Evolutionary conservation across 176 grass and related monocot species (phyloP).

Genomic region (Canna indica): DNA sequence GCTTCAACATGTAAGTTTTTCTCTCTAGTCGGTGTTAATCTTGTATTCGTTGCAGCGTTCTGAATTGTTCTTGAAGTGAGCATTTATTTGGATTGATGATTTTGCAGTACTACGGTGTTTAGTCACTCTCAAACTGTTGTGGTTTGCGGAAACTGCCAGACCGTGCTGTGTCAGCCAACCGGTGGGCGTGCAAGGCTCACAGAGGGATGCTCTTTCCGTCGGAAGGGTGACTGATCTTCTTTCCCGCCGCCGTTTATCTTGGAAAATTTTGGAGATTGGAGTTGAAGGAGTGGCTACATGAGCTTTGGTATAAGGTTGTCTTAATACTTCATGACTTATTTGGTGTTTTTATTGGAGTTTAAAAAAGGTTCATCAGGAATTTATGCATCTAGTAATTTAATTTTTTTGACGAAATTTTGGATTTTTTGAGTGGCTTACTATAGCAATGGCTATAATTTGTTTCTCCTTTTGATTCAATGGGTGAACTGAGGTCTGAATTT

Average conservation of each 20-base stretch:
- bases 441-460: too few relatives aligned
- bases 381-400: too few relatives aligned
- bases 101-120: slow-evolving; percentile 12
- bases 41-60: not conserved
- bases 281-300: too few relatives aligned
- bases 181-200: slow-evolving; percentile 13
- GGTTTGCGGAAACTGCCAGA: slow-evolving; percentile 14
- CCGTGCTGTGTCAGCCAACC: slow-evolving; percentile 11
- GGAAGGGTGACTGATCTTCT: slow-evolving; percentile 10
- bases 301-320: too few relatives aligned
- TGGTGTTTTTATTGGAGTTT: too few relatives aligned
- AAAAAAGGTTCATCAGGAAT: too few relatives aligned
- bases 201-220: slow-evolving; percentile 15
- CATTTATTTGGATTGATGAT: not conserved
- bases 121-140: slow-evolving; percentile 18
- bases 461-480: too few relatives aligned
- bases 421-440: too few relatives aligned
- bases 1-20: slow-evolving; percentile 20
- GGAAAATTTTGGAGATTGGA: too few relatives aligned
- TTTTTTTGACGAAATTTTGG: too few relatives aligned
- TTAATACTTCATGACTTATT: too few relatives aligned
- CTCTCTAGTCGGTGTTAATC: not conserved
- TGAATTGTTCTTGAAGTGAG: not conserved
- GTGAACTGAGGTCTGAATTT: too few relatives aligned
- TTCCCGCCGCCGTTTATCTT: not conserved